Percentiles rank a stretch among this genome's conserved stretches.
phyloP scores from a whole-genome alignment of 2,329 filamentous ascomycete genomes.

The Acrodontium crateriforme region DNA sequence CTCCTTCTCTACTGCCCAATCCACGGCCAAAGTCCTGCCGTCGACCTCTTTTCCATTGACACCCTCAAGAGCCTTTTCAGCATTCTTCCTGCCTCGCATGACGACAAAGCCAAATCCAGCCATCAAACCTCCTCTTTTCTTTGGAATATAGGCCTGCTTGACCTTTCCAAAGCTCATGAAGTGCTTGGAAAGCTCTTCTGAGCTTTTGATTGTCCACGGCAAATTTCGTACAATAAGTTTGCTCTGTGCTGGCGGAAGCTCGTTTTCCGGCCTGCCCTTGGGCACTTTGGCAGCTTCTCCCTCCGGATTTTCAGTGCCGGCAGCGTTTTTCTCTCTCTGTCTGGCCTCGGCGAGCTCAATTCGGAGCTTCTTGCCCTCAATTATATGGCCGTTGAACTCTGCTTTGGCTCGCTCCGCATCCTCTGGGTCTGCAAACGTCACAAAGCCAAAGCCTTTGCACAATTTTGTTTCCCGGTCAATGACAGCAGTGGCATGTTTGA shows the following conservation, averaged over 20 bases:
- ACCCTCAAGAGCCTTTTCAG: slow-evolving; percentile 69
- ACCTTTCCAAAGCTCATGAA: slow-evolving; percentile 88
- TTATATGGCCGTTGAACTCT: slow-evolving; percentile 63
- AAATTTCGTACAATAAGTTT: slow-evolving; percentile 86
- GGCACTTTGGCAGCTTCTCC: slow-evolving; percentile 28
- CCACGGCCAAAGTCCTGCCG: slow-evolving; percentile 76
- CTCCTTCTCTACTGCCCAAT: slow-evolving; percentile 87
- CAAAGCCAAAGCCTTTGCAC: slow-evolving; percentile 89
- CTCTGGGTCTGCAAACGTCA: slow-evolving; percentile 87
- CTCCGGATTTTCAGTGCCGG: slow-evolving; percentile 28
- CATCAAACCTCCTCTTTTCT: slow-evolving; percentile 44
- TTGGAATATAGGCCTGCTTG: slow-evolving; percentile 73
- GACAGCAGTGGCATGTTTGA: slow-evolving; percentile 94
- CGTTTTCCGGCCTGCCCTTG: slow-evolving; percentile 43
- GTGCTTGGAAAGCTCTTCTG: slow-evolving; percentile 62
- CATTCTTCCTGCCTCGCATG: slow-evolving; percentile 76
- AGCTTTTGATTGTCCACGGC: slow-evolving; percentile 86
- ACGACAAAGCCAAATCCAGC: slow-evolving; percentile 89
- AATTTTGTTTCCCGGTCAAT: slow-evolving; percentile 71
- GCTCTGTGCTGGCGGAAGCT: slow-evolving; percentile 48
- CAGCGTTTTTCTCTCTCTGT: slow-evolving; percentile 40
- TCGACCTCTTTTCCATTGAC: slow-evolving; percentile 86
- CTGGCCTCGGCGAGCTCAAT: slow-evolving; percentile 81
- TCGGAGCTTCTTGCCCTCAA: slow-evolving; percentile 69
- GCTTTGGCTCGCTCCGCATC: slow-evolving; percentile 71